A percentile compares a stretch with the other conserved stretches of the same genome.
These are phyloP conservation scores for Epichloe hybrida DNA, from an alignment of 2,329 filamentous ascomycete species.

Conservation along the genomic window DNA sequence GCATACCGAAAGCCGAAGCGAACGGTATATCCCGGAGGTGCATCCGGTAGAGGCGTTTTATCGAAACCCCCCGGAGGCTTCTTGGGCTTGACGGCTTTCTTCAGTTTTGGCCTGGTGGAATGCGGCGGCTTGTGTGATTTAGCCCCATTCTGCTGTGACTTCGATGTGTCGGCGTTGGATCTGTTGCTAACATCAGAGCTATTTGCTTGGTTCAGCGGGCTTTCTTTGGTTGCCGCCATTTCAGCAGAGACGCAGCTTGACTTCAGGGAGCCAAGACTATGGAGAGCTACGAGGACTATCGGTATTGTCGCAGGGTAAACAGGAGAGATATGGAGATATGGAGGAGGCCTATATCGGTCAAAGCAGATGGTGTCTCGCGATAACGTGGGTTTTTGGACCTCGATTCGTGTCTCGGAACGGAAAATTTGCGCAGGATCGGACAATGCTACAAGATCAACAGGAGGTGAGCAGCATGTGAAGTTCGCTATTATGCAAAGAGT, in stretches of 20 bases:
- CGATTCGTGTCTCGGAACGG: background rate
- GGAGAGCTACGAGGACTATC: background rate
- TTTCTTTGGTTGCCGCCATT: slow-evolving; percentile 1
- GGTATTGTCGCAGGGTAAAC: background rate
- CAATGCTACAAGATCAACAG: too few relatives aligned
- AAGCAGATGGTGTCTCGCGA: background rate
- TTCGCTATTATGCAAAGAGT: background rate
- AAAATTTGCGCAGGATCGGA: too few relatives aligned
- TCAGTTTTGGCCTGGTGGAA: slow-evolving; percentile 8
- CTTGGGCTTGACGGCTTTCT: slow-evolving; percentile 14
- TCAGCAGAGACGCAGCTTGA: background rate
- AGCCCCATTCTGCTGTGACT: background rate
- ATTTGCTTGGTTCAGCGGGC: background rate
- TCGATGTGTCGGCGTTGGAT: background rate
- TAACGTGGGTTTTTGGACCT: background rate
- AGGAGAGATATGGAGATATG: background rate
- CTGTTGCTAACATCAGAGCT: background rate
- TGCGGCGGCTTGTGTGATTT: background rate
- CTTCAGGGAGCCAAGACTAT: background rate
- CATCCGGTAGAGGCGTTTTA: slow-evolving; percentile 59
- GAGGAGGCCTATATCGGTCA: background rate
- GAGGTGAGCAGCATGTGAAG: too few relatives aligned
- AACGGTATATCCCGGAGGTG: slow-evolving; percentile 68
- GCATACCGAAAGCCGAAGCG: slow-evolving; percentile 76
- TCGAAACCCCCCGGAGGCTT: slow-evolving; percentile 72